Base-by-base conservation (phyloP, 2,329 filamentous ascomycete species). In the Fusarium udum region DNA sequence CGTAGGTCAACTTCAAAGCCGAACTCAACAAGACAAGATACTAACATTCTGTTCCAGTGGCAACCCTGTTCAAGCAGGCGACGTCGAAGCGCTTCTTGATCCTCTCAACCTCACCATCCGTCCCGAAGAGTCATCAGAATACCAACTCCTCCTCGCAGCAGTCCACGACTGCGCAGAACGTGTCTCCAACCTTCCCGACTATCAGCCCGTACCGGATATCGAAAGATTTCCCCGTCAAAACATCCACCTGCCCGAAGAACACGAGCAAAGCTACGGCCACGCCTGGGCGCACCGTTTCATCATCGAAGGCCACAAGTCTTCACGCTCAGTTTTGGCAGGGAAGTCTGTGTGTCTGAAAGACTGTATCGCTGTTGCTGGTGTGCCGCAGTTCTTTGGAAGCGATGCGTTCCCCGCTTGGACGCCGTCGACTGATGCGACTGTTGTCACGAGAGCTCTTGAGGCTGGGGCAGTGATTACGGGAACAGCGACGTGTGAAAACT, bases 291-390 rank as follows among this genome's bases (percentile, higher is more conserved):
- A 87, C 72, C 84, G 81, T 43, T 87, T 87, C 51, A 78, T 83
- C 8, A 87, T 88, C 4, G 48, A 59, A 31, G 49, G 84, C 78
- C 9, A 74, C 67, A 24, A 64, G 12, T 57, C 46, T 9, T 40
- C 37, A 37, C 59, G 8, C 64, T 87, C n/a, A 79, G 70, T 52
- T 15, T 5, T 67, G 20, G 13, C 24, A 58, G 85, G 83, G 0
- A 88, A 85, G 56, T 85, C 82, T 0, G 74, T 88, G 7, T 87
- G 85, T 64, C 68, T 89, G 20, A 89, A 89, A 73, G 88, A 90
- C 70, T 87, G 86, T 36, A 85, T 89, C 42, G 84, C 85, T 7
- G 86, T 89, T 3, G 86, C 86, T 4, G 85, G 84, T 0, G 85
- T 90, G 3, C 87, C 87, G 0, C 86, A 88, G 59, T 83, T 88